Base-by-base conservation (phyloP, 129 eudicot genomes). In the Oenanthe sinensis region DNA sequence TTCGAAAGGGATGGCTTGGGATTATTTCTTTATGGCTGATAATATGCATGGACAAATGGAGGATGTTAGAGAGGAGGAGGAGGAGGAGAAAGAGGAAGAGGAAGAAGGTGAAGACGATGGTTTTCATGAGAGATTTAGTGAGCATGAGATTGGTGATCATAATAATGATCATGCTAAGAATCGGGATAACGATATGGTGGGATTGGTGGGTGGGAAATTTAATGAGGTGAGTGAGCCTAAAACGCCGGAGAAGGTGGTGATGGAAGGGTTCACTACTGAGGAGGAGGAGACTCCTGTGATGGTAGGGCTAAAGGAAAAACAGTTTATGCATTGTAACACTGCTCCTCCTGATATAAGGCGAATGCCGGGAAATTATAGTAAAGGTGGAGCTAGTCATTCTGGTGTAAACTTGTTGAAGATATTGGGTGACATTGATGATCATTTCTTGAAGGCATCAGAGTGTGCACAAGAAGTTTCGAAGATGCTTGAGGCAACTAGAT, bases 401-500 rank as follows among this genome's bases (percentile, higher is more conserved):
- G 83, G 87, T 84, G 93, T 87, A 72, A 86, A 91, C 86, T 77
- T 90, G 78, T 82, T 91, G 81, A 95, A 95, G 82, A 78, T 91
- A 75, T 84, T 95, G 83, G 81, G 88, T 22, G 90, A 90, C 14
- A 87, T 95, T n/a, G 98, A 95, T 83, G 98, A 91, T 86, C 90
- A 88, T 83, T 95, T 95, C 84, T 85, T 95, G 75, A 90, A 91
- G 85, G 96, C 98, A 75, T 95, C 97, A 0, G 93, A 95, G 83
- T 84, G 91, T 83, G 92, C 97, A 39, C 97, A 95, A 81, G 97
- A 90, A 87, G 98, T 95, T 7, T 91, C 98, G 0, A 95, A 86
- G 91, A 88, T 91, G 97, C 93, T 95, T 45, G 98, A 91, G 87
- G 97, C 98, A 30, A 92, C 96, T 60, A 83, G 93, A 84, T 74